phyloP scores from a whole-genome alignment of 2,329 filamentous ascomycete genomes.

The Xylariaceae sp. region DNA sequence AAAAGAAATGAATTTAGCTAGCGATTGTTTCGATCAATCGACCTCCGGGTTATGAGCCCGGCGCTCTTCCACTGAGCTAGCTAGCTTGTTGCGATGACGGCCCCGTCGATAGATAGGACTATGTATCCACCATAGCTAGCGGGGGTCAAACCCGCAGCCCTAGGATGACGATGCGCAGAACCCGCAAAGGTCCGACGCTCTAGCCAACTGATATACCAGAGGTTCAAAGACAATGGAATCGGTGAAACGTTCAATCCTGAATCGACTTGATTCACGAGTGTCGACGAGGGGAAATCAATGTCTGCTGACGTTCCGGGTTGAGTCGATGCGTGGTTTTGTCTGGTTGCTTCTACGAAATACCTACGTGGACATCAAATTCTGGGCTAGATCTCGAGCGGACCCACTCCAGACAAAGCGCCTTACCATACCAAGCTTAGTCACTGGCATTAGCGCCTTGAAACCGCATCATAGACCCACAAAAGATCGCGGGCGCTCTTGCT shows the following conservation, averaged over 20 bases:
- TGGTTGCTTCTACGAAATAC: too few species aligned
- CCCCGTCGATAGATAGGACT: background rate
- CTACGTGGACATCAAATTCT: too few species aligned
- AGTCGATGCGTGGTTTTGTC: too few species aligned
- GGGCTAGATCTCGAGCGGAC: too few species aligned
- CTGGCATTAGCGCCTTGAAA: too few species aligned
- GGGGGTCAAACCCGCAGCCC: conserved; percentile 32
- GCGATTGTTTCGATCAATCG: conserved; percentile 34
- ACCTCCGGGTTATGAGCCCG: conserved; percentile 35
- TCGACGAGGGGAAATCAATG: too few species aligned
- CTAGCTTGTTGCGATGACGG: conserved; percentile 11
- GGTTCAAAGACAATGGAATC: background rate
- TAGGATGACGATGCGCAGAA: conserved; percentile 18
- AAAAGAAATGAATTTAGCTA: conserved; percentile 16
- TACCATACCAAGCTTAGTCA: too few species aligned
- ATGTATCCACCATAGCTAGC: conserved; percentile 10
- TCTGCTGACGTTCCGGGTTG: too few species aligned
- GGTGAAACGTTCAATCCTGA: background rate
- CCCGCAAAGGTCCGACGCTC: conserved; percentile 12
- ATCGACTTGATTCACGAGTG: background rate
- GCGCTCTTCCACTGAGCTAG: conserved; percentile 32
- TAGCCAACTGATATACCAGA: conserved; percentile 14
- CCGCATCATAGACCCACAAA: too few species aligned
- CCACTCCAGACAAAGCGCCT: too few species aligned
- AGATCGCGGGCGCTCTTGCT: too few species aligned